Conservation (phyloP, 2,329 filamentous ascomycete species). For the Xylaria sp. region DNA sequence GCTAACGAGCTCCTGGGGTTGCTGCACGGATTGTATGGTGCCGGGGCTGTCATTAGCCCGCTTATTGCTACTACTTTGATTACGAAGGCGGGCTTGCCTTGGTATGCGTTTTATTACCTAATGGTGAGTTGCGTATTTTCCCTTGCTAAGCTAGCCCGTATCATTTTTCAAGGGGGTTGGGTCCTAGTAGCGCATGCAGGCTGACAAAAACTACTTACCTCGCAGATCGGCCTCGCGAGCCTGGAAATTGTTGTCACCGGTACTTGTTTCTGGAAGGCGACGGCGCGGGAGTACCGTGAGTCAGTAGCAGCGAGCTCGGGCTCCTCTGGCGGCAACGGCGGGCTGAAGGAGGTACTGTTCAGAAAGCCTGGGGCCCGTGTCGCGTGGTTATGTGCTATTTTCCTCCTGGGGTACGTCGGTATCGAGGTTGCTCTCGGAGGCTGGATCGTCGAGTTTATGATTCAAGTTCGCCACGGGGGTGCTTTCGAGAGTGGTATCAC, state of each 20-base stretch:
- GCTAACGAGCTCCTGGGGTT: slow-evolving; percentile 77
- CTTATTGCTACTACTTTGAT: slow-evolving; percentile 78
- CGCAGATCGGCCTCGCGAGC: slow-evolving; percentile 62
- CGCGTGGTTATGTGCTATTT: slow-evolving; percentile 77
- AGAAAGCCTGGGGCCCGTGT: slow-evolving; percentile 60
- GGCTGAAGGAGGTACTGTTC: slow-evolving; percentile 55
- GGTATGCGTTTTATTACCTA: slow-evolving; percentile 80
- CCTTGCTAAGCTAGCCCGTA: neutral
- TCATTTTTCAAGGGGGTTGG: neutral
- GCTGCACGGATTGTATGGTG: slow-evolving; percentile 75
- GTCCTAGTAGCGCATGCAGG: neutral
- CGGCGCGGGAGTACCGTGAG: slow-evolving; percentile 64
- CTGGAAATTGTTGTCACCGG: slow-evolving; percentile 64
- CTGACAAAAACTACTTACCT: neutral
- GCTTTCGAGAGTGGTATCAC: slow-evolving; percentile 79
- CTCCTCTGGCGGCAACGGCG: slow-evolving; percentile 40
- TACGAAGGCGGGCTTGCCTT: slow-evolving; percentile 67
- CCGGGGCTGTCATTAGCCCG: slow-evolving; percentile 75
- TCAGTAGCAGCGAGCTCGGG: slow-evolving; percentile 45
- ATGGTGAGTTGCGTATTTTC: slow-evolving; percentile 66
- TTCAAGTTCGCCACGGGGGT: slow-evolving; percentile 74
- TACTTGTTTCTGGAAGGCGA: slow-evolving; percentile 69
- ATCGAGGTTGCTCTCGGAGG: slow-evolving; percentile 80
- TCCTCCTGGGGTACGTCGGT: slow-evolving; percentile 81
- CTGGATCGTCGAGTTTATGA: slow-evolving; percentile 89